Conservation (phyloP, 108 stramenopile genomes). For the Parmales sp. region DNA sequence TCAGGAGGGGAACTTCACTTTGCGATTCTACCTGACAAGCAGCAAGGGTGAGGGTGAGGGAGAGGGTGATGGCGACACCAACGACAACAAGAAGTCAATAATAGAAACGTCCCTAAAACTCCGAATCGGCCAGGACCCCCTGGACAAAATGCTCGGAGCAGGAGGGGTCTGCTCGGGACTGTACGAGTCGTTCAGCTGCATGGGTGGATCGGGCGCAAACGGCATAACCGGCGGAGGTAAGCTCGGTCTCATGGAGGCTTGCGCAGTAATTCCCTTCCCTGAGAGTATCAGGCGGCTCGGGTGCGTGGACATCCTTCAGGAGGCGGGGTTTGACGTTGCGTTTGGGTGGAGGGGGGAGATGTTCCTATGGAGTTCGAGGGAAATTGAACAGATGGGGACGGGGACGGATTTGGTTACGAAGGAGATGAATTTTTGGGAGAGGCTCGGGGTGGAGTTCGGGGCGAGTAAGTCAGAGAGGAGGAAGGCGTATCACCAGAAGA, state of each 20-base stretch:
- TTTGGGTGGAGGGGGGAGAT: neutral
- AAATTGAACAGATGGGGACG: neutral
- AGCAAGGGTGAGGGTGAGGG: neutral
- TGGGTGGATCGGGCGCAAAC: neutral
- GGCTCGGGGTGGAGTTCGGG: neutral
- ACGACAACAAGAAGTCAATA: neutral
- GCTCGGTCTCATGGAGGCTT: no score
- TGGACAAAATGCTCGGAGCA: neutral
- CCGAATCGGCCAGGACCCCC: neutral
- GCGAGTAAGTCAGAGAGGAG: neutral
- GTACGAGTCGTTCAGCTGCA: neutral
- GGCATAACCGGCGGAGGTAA: no score
- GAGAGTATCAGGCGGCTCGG: neutral
- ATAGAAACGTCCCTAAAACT: neutral
- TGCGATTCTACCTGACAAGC: neutral
- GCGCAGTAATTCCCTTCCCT: neutral
- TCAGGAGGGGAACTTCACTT: neutral
- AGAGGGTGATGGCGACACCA: neutral
- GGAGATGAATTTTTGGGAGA: constrained; percentile 4
- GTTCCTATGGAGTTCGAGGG: neutral
- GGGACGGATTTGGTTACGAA: neutral
- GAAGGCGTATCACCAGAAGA: constrained; percentile 11
- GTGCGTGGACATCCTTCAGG: neutral
- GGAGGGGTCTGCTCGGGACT: neutral
- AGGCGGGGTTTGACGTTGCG: neutral